phyloP scores from a whole-genome alignment of 2,329 filamentous ascomycete species.

The Trichoderma aggressivum region DNA sequence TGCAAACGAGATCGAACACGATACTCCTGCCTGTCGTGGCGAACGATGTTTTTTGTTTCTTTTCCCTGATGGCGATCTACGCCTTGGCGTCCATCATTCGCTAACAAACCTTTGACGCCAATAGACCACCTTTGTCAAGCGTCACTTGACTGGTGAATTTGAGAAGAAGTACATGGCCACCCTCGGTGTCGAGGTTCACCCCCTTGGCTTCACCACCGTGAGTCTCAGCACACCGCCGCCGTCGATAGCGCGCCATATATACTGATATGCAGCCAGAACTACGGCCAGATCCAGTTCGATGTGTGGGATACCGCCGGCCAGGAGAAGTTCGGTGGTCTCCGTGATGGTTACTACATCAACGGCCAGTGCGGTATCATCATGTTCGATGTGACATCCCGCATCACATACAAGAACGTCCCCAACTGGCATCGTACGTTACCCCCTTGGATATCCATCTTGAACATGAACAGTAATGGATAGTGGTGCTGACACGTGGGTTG shows the following conservation, averaged over 20 bases:
- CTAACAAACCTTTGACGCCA: conserved; percentile 18
- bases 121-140: conserved; percentile 99
- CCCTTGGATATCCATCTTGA: not conserved
- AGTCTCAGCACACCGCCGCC: conserved; percentile 40
- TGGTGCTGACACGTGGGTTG: conserved; percentile 21
- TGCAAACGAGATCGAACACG: conserved; percentile 35
- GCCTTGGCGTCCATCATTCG: not conserved
- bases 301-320: conserved; percentile 99
- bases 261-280: conserved; percentile 61
- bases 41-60: conserved; percentile 19
- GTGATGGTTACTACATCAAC: conserved; percentile 99
- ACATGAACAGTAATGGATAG: not conserved
- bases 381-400: conserved; percentile 99
- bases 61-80: not conserved
- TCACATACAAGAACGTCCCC: conserved; percentile 99
- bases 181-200: conserved; percentile 98
- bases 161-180: conserved; percentile 99
- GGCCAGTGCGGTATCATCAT: conserved; percentile 99
- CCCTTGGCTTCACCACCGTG: conserved; percentile 96
- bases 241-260: conserved; percentile 19
- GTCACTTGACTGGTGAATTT: conserved; percentile 98
- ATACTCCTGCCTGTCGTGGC: conserved; percentile 11
- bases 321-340: conserved; percentile 99
- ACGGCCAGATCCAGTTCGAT: conserved; percentile 95
- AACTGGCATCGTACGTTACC: conserved; percentile 95